These are phyloP conservation scores for Pseudophaeomoniella oleicola DNA, from an alignment of 2,329 filamentous ascomycete species.

Conservation along the genomic window DNA sequence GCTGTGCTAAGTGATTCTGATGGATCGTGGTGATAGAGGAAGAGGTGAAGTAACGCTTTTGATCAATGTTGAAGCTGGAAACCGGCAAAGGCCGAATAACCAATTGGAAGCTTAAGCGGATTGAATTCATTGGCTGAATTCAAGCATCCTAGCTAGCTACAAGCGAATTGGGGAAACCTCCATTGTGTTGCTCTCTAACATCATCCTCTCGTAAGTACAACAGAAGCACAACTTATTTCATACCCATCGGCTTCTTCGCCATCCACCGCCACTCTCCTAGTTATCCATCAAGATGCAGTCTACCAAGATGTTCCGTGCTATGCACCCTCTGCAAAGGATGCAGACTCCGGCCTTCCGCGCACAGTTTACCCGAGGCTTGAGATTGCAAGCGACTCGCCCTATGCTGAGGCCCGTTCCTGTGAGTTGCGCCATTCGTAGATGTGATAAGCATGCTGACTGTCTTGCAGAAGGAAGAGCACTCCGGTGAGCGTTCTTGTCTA, in stretches of 20 bases:
- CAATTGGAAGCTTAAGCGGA: too few relatives aligned
- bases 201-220: not conserved
- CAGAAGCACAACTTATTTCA: too few relatives aligned
- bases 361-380: slow-evolving; percentile 51
- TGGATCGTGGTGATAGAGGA: slow-evolving; percentile 12
- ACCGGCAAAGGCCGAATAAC: not conserved
- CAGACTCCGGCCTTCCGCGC: slow-evolving; percentile 33
- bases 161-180: not conserved
- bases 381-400: slow-evolving; percentile 39
- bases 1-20: slow-evolving; percentile 18
- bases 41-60: slow-evolving; percentile 4
- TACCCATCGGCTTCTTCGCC: too few relatives aligned
- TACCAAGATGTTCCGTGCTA: not conserved
- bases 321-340: not conserved
- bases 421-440: slow-evolving; percentile 23
- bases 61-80: slow-evolving; percentile 3
- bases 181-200: not conserved
- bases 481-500: slow-evolving; percentile 38
- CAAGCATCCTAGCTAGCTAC: not conserved
- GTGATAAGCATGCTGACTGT: slow-evolving; percentile 23
- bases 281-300: not conserved
- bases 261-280: too few relatives aligned
- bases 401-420: slow-evolving; percentile 53
- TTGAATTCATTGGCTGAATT: not conserved
- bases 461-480: slow-evolving; percentile 47